These are phyloP conservation scores for Verticillium nonalfalfae DNA, from an alignment of 2,329 filamentous ascomycete species.

Conservation along the genomic window DNA sequence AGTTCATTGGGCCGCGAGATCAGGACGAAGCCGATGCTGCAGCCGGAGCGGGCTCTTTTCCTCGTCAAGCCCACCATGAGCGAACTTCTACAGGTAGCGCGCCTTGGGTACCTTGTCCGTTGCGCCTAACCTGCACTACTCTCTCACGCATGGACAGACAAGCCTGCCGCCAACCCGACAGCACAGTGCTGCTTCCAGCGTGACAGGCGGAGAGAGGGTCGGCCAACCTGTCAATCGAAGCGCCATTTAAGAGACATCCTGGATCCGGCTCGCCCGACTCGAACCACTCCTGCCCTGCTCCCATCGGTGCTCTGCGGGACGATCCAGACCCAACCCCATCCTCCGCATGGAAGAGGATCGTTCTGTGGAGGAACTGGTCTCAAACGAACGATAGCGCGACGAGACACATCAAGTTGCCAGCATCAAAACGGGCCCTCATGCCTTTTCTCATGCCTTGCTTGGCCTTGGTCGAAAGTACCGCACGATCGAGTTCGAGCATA, in stretches of 20 bases:
- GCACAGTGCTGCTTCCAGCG: neutral
- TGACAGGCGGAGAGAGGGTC: neutral
- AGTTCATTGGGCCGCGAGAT: neutral
- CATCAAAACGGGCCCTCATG: neutral
- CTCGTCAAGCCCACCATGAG: neutral
- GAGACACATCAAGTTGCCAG: neutral
- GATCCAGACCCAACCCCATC: neutral
- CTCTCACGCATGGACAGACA: neutral
- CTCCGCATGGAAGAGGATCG: neutral
- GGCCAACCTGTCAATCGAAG: neutral
- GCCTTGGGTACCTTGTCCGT: neutral
- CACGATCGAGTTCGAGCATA: neutral
- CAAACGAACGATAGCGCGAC: neutral
- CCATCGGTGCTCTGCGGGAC: neutral
- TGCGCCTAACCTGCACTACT: neutral
- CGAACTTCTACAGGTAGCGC: neutral
- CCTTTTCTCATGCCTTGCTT: neutral
- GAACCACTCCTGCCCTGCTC: neutral
- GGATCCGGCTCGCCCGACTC: neutral
- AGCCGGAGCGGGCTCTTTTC: neutral
- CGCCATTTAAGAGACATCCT: neutral
- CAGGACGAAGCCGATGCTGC: neutral
- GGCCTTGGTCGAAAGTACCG: neutral
- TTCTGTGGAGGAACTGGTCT: neutral
- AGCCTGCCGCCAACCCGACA: neutral